phyloP scores from a whole-genome alignment of 352 stramenopile species.

The Phytophthora chlamydospora region DNA sequence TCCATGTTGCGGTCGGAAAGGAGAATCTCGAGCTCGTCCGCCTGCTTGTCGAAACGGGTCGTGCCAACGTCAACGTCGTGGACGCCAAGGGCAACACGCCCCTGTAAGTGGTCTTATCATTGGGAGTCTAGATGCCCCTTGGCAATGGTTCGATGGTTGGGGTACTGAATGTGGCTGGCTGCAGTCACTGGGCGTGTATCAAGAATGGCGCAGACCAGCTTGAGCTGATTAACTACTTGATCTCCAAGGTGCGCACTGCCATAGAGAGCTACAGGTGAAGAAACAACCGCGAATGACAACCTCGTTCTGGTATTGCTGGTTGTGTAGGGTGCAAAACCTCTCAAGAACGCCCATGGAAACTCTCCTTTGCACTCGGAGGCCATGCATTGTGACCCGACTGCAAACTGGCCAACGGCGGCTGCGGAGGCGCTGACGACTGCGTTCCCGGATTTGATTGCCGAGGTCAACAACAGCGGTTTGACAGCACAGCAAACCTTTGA shows the following conservation, averaged over 20 bases:
- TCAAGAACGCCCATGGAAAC: constrained; percentile 64
- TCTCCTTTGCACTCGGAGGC: constrained; percentile 75
- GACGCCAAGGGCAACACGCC: constrained; percentile 75
- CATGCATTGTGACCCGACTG: constrained; percentile 69
- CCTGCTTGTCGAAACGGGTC: constrained; percentile 65
- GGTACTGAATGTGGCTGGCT: constrained; percentile 3
- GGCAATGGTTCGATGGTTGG: too few species aligned
- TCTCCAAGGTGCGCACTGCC: constrained; percentile 52
- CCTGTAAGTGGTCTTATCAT: constrained; percentile 42
- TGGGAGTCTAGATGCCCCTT: too few species aligned
- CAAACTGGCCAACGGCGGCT: constrained; percentile 60
- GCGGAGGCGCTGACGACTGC: constrained; percentile 48
- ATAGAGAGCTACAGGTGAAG: not conserved
- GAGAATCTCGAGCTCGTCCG: constrained; percentile 65
- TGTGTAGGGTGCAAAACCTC: constrained; percentile 59
- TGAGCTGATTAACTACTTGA: constrained; percentile 58
- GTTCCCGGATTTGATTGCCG: constrained; percentile 59
- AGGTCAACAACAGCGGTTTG: constrained; percentile 62
- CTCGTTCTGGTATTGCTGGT: not conserved
- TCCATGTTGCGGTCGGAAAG: constrained; percentile 71
- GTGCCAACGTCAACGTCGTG: constrained; percentile 59
- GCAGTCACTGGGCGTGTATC: constrained; percentile 78
- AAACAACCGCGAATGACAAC: not conserved
- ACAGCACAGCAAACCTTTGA: constrained; percentile 74
- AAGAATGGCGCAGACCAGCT: constrained; percentile 52